Percentiles rank a stretch among this genome's conserved stretches.
Conservation (phyloP, 2,329 filamentous ascomycete genomes). For the Orbilia quercus region DNA sequence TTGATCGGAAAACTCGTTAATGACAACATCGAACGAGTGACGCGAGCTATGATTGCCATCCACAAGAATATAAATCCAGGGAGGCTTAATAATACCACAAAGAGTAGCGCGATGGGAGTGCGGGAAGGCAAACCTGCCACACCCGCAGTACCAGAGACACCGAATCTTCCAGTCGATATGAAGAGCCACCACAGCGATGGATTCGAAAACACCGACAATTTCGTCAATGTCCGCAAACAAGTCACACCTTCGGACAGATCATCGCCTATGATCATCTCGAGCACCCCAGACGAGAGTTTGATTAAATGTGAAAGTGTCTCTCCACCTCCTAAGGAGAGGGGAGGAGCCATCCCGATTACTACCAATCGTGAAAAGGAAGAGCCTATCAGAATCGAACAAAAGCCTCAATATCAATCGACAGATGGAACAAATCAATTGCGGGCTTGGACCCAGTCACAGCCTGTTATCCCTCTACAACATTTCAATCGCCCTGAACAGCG, state of each 20-base stretch:
- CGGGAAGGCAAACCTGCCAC: neutral
- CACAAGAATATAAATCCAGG: conserved; percentile 12
- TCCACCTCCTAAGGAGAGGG: conserved; percentile 27
- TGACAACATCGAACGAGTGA: conserved; percentile 39
- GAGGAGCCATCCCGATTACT: conserved; percentile 21
- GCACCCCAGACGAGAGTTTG: neutral
- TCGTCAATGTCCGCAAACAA: neutral
- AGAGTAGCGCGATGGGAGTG: neutral
- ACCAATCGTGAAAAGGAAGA: neutral
- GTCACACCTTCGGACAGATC: neutral
- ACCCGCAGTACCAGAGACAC: neutral
- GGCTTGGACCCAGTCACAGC: neutral
- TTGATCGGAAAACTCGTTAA: conserved; percentile 31
- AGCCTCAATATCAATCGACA: neutral
- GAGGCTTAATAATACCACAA: neutral
- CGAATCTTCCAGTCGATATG: neutral
- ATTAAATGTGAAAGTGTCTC: neutral
- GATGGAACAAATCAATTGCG: conserved; percentile 5
- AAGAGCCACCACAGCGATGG: conserved; percentile 1
- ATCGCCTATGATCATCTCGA: neutral
- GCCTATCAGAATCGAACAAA: neutral
- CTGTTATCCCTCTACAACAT: neutral
- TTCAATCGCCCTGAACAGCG: neutral
- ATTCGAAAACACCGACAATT: neutral
- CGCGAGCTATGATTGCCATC: conserved; percentile 44